Evolutionary conservation across 2,329 filamentous ascomycete species (phyloP), one percentile per base, ranked within the genome.

Genomic region (Exophiala oligosperma): DNA sequence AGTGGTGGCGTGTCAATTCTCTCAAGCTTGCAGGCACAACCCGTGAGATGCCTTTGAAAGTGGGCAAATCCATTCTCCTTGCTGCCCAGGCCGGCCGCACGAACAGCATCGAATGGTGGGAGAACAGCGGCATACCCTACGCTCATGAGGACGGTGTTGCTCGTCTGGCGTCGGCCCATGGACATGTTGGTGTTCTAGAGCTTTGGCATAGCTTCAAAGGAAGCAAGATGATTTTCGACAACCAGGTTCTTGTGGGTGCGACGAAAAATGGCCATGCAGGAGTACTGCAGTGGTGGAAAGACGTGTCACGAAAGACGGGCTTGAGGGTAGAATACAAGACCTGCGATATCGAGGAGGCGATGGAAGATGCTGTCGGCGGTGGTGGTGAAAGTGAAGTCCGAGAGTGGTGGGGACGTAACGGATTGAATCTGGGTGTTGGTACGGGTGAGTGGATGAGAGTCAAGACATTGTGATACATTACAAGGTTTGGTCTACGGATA

Each of bases 331-430:
- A 96, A 73, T 97, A 96, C 74, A 92, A 93, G 72, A 96, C 91
- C 1, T 96, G 92, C 72, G 92, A 96, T 72, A 94, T 97, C 61
- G 92, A 97, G 72, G 93, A 97, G 74, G 92, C 92, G 0, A 80
- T 97, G 40, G 92, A 97, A 71, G 92, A 96, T 71, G 90, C 91
- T 23, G 84, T 93, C 3, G 84, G 84, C 38, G 84, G 79, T 1
- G 74, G 79, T 3, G 86, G 88, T 54, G 88, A 91, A 62, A 84
- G 86, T 64, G 82, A 83, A 38, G 90, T 96, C 17, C 79, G 90
- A 56, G 80, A 82, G 62, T 97, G 93, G 93, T 97, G 93, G 93
- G 88, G 90, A 24, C 78, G 81, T 64, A 93, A 94, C 66, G 91
- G 91, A 0, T 76, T 95, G 61, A 93, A 94, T 69, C 73, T 95